phyloP scores from a whole-genome alignment of 192 early-diverging fungal genomes.

The Glomus cerebriforme region DNA sequence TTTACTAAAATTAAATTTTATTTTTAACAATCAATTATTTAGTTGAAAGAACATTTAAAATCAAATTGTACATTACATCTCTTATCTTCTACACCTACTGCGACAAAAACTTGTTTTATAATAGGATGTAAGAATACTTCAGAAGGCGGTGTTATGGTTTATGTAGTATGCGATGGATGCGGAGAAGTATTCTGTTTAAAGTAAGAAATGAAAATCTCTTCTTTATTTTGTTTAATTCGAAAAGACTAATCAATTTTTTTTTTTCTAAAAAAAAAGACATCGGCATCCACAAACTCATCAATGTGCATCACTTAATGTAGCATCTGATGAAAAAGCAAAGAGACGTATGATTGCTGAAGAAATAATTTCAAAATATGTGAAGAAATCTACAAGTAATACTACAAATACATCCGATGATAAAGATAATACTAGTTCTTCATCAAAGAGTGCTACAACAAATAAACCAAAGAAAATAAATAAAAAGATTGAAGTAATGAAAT shows the following conservation, averaged over 20 bases:
- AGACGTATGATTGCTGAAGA: constrained; percentile 26
- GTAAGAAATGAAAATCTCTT: not conserved
- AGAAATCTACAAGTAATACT: not conserved
- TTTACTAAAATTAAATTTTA: too few species aligned
- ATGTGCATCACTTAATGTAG: constrained; percentile 28
- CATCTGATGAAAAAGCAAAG: constrained; percentile 29
- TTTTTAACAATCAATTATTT: too few species aligned
- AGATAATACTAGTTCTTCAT: not conserved
- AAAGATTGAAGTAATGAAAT: constrained; percentile 37
- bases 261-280: constrained; percentile 34
- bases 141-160: constrained; percentile 25
- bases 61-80: constrained; percentile 34
- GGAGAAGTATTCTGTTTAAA: constrained; percentile 36
- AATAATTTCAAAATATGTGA: constrained; percentile 31
- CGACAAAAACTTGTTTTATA: constrained; percentile 20
- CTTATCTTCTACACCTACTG: not conserved
- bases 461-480: constrained; percentile 30
- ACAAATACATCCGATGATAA: too few species aligned
- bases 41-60: constrained; percentile 33
- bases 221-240: too few species aligned
- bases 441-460: not conserved
- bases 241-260: not conserved
- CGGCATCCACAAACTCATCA: constrained; percentile 31
- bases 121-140: constrained; percentile 19
- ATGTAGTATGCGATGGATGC: constrained; percentile 37